Evolutionary conservation across 257 asterid species (phyloP).

Genomic region (Handroanthus guayacan): DNA sequence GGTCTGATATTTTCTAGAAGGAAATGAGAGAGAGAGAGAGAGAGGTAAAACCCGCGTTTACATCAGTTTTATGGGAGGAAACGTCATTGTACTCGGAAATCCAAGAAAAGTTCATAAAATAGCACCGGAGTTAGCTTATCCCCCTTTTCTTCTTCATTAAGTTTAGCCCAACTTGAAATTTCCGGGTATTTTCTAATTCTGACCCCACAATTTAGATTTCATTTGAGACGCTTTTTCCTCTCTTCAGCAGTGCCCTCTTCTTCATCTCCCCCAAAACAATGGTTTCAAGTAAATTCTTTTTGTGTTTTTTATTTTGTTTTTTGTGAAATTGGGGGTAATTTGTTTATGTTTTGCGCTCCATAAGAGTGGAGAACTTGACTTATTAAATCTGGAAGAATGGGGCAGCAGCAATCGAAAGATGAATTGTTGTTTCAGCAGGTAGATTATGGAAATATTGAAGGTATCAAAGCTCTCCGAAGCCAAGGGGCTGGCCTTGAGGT

Average conservation of each 20-base stretch:
- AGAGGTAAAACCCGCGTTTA: slow-evolving; percentile 20
- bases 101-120: not conserved
- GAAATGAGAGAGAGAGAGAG: not conserved
- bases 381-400: slow-evolving; percentile 52
- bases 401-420: slow-evolving; percentile 85
- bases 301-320: not conserved
- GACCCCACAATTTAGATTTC: slow-evolving; percentile 27
- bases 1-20: not conserved
- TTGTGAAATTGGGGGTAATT: slow-evolving; percentile 15
- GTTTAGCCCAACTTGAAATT: slow-evolving; percentile 31
- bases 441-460: slow-evolving; percentile 70
- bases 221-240: slow-evolving; percentile 9
- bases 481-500: slow-evolving; percentile 99
- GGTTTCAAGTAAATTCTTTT: not conserved
- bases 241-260: not conserved
- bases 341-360: not conserved
- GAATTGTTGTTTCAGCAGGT: slow-evolving; percentile 83
- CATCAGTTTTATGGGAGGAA: not conserved
- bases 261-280: not conserved
- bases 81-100: slow-evolving; percentile 4
- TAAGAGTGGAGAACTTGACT: not conserved
- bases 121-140: slow-evolving; percentile 22
- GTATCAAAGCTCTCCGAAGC: slow-evolving; percentile 78
- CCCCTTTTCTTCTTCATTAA: slow-evolving; percentile 41
- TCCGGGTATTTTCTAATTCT: slow-evolving; percentile 34